A percentile compares a stretch with the other conserved stretches of the same genome.
Evolutionary conservation across 192 early-diverging fungal genomes (phyloP).

Genomic region (Kappamyces sp.): DNA sequence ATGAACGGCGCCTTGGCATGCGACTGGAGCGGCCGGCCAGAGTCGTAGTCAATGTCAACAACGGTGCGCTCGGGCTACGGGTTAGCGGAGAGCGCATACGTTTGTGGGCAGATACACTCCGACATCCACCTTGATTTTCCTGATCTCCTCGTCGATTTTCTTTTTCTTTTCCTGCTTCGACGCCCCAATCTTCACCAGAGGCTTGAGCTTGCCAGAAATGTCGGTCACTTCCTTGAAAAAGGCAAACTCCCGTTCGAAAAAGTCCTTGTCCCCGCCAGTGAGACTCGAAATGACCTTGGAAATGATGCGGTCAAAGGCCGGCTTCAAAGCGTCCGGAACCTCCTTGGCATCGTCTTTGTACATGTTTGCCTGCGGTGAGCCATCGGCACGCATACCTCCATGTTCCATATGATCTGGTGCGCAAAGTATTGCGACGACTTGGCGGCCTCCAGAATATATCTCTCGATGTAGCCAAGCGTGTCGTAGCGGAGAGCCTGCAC

Average conservation of each 20-base stretch:
- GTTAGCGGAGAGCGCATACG: background rate
- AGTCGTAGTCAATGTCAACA: constrained; percentile 89
- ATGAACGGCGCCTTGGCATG: constrained; percentile 99
- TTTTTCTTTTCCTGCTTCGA: constrained; percentile 95
- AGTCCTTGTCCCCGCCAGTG: constrained; percentile 80
- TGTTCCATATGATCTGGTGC: constrained; percentile 99
- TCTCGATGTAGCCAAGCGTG: constrained; percentile 81
- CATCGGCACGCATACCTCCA: constrained; percentile 50
- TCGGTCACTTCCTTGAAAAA: constrained; percentile 95
- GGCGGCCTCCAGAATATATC: constrained; percentile 89
- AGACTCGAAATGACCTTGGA: constrained; percentile 67
- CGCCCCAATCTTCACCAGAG: constrained; percentile 69
- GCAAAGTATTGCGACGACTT: constrained; percentile 94
- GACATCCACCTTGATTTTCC: constrained; percentile 86
- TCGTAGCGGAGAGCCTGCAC: constrained; percentile 93
- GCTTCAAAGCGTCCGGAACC: constrained; percentile 81
- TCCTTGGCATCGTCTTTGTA: constrained; percentile 37
- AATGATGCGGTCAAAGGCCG: constrained; percentile 82
- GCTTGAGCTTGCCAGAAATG: constrained; percentile 96
- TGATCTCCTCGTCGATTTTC: constrained; percentile 97
- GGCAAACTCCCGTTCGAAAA: constrained; percentile 93
- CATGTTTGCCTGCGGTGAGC: constrained; percentile 68
- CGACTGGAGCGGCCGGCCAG: constrained; percentile 89
- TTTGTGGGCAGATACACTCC: constrained; percentile 98
- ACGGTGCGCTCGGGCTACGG: constrained; percentile 77